Base-by-base conservation (phyloP, 2,329 filamentous ascomycete species). In the Albifimbria verrucaria region DNA sequence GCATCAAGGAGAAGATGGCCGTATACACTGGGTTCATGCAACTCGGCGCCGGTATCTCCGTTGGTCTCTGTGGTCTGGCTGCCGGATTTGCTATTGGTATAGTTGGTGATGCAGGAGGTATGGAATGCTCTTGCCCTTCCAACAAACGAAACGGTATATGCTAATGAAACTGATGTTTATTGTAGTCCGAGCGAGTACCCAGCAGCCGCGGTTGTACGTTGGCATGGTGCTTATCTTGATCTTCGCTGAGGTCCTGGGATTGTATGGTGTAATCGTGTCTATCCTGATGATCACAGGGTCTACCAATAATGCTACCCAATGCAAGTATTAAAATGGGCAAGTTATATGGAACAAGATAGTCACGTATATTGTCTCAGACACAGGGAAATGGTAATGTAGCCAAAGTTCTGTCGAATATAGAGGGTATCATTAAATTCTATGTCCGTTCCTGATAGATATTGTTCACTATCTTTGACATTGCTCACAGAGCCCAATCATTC, bases 401-500 rank as follows among this genome's bases (percentile, higher is more conserved):
- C n/a, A n/a, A n/a, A n/a, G n/a, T 11, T 11, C 6, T 20, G 22
- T 9, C 56, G 54, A 56, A 44, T 53, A 58, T 49, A 56, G 54
- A 42, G 61, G 63, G 60, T 65, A 65, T 63, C 57, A 59, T 58
- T 54, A 65, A 53, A 58, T 64, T n/a, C 62, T 60, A 63, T 57
- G 54, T 58, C 26, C 59, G 56, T 55, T 55, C 49, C 48, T 55
- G 49, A 49, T 46, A 50, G 49, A 58, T 46, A 59, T 32, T 22
- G 39, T 20, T 56, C 46, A 48, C 50, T 50, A 55, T 55, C 46
- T 28, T 48, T 56, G 39, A 43, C 49, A 45, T 53, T 51, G 52
- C 18, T 72, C 71, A 88, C 56, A 88, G 70, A 49, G 83, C 86
- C 94, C 94, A 99, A 64, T 96, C 92, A 52, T 86, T 83, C 57